Percentiles rank a stretch among this genome's conserved stretches.
phyloP scores from a whole-genome alignment of 192 early-diverging fungal genomes.

The Radiomyces spectabilis region DNA sequence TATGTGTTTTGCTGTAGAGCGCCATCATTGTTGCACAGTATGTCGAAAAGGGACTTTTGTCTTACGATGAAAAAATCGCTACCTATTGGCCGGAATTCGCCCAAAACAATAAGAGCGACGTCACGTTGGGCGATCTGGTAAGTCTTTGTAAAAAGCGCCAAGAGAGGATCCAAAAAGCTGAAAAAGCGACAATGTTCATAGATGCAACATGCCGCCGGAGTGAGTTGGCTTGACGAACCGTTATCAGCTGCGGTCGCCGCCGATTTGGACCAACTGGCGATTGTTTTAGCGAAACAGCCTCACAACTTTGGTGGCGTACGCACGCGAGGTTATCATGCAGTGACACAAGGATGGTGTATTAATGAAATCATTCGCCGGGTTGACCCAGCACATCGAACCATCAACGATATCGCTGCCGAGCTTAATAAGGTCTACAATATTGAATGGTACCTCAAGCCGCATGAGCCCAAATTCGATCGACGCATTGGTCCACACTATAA shows the following conservation, averaged over 20 bases:
- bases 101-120: conserved; percentile 56
- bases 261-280: conserved; percentile 45
- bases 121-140: conserved; percentile 50
- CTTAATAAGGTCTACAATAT: conserved; percentile 40
- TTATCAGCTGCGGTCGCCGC: conserved; percentile 35
- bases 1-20: conserved; percentile 11
- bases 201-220: conserved; percentile 57
- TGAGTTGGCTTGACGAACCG: conserved; percentile 47
- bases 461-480: conserved; percentile 23
- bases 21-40: conserved; percentile 49
- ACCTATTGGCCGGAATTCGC: conserved; percentile 74
- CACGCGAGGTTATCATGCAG: conserved; percentile 50
- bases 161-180: too few relatives aligned
- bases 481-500: conserved; percentile 32
- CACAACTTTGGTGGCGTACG: conserved; percentile 56
- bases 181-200: not conserved
- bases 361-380: conserved; percentile 66
- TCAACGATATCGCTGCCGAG: conserved; percentile 58
- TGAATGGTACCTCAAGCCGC: conserved; percentile 47
- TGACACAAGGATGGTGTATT: conserved; percentile 63
- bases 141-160: too few relatives aligned
- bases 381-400: conserved; percentile 46
- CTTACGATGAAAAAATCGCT: conserved; percentile 42
- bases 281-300: conserved; percentile 43
- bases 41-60: conserved; percentile 45